Evolutionary conservation across 345 rosid species (phyloP).

Genomic region (Camelina neglecta): DNA sequence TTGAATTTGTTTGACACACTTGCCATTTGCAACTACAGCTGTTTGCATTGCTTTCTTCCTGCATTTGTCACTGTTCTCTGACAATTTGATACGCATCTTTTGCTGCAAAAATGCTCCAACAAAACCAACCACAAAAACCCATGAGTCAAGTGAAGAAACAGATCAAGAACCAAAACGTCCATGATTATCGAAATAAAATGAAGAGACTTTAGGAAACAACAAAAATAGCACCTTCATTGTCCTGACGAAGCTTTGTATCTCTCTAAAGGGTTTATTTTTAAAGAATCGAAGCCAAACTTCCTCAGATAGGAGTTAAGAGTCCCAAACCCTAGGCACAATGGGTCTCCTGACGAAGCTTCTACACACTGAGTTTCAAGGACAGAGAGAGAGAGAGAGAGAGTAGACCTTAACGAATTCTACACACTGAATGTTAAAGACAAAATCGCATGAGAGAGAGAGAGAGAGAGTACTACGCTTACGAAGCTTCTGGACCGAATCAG

Average conservation of each 20-base stretch:
- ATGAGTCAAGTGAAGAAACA: conserved; percentile 6
- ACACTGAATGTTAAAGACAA: background rate
- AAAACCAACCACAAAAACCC: background rate
- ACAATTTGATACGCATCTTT: conserved; percentile 48
- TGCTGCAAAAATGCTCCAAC: conserved; percentile 42
- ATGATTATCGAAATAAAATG: background rate
- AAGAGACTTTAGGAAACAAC: background rate
- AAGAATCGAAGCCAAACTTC: conserved; percentile 1
- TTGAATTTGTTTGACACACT: background rate
- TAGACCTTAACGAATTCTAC: too few relatives aligned
- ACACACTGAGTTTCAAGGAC: conserved; percentile 10
- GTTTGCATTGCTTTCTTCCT: conserved; percentile 45
- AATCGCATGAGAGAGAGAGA: background rate
- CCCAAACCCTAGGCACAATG: conserved; percentile 2
- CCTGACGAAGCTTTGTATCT: conserved; percentile 4
- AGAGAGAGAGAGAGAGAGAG: too few relatives aligned
- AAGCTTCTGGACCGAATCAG: conserved; percentile 22
- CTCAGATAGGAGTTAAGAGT: background rate
- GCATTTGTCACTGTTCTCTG: conserved; percentile 46
- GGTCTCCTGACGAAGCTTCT: conserved; percentile 4
- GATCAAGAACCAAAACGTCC: background rate
- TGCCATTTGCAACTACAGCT: conserved; percentile 48
- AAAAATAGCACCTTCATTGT: conserved; percentile 34
- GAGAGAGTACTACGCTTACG: background rate
- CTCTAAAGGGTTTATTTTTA: background rate